A percentile compares a stretch with the other conserved stretches of the same genome.
phyloP scores from a whole-genome alignment of 1,284 basidiomycete species.

The Irpex sp. region DNA sequence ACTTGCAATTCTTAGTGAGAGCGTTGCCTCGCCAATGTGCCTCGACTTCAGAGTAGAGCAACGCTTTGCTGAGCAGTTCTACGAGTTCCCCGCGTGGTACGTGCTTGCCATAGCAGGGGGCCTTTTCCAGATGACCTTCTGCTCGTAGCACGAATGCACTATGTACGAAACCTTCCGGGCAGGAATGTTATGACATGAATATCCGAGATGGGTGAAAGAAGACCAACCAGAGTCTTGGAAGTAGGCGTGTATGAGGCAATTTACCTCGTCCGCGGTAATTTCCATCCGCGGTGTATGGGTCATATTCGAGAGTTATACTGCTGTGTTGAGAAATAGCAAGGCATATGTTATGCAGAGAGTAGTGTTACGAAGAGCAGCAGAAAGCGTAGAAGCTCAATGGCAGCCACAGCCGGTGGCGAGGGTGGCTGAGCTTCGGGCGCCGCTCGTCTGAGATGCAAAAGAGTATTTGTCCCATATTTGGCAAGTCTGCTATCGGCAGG shows the following conservation, averaged over 20 bases:
- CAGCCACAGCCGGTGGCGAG: neutral
- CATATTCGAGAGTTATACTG: neutral
- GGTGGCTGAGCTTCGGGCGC: neutral
- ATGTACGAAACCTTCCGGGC: conserved; percentile 61
- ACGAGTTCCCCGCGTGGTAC: conserved; percentile 80
- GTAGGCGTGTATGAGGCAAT: conserved; percentile 79
- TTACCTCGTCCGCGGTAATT: conserved; percentile 79
- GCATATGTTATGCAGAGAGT: neutral
- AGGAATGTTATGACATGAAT: neutral
- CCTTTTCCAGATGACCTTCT: conserved; percentile 65
- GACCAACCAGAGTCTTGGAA: conserved; percentile 68
- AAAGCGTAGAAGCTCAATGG: neutral
- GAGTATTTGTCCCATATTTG: neutral
- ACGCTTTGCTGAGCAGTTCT: conserved; percentile 73
- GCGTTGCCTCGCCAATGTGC: conserved; percentile 65
- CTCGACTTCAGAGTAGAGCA: conserved; percentile 82
- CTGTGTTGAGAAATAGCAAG: neutral
- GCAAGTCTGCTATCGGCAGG: neutral
- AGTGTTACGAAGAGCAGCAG: neutral
- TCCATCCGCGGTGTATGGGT: conserved; percentile 32
- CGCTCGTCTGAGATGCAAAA: neutral
- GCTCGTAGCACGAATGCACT: conserved; percentile 69
- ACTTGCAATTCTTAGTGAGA: conserved; percentile 57
- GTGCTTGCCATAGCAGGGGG: conserved; percentile 59
- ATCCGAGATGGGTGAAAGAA: neutral